These are phyloP conservation scores for Dendrothele bispora DNA, from an alignment of 768 basidiomycete species.

Conservation along the genomic window DNA sequence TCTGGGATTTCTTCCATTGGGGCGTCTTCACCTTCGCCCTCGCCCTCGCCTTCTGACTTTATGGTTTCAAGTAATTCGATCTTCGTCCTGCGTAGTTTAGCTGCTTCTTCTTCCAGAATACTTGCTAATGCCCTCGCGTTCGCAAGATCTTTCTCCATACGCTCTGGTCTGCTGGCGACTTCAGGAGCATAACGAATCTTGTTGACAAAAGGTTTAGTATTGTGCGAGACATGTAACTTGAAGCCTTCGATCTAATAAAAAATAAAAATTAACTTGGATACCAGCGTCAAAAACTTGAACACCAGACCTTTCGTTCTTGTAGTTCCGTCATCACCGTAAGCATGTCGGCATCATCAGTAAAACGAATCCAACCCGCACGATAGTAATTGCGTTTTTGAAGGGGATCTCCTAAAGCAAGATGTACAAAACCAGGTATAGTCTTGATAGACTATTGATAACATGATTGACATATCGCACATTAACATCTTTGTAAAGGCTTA, in stretches of 20 bases:
- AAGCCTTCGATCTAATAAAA: constrained; percentile 83
- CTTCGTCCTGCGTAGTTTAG: constrained; percentile 53
- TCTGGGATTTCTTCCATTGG: constrained; percentile 17
- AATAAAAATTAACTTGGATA: constrained; percentile 4
- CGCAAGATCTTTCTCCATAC: constrained; percentile 78
- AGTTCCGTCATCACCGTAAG: constrained; percentile 65
- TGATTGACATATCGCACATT: too few species aligned
- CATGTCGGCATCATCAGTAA: constrained; percentile 86
- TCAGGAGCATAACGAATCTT: constrained; percentile 81
- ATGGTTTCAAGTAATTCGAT: constrained; percentile 29
- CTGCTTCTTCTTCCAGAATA: constrained; percentile 73
- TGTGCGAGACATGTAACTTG: constrained; percentile 88
- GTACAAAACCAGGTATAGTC: constrained; percentile 78
- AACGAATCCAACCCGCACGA: constrained; percentile 92
- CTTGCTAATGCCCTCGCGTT: constrained; percentile 72
- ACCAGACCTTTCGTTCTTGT: constrained; percentile 78
- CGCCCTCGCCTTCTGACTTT: constrained; percentile 22
- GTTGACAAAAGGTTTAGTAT: constrained; percentile 73
- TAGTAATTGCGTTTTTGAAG: constrained; percentile 92
- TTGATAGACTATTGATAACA: constrained; percentile 67
- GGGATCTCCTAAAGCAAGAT: constrained; percentile 90
- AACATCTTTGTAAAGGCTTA: constrained; percentile 41
- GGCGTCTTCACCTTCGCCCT: constrained; percentile 28
- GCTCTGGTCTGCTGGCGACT: constrained; percentile 74
- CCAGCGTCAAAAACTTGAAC: constrained; percentile 2